phyloP scores from a whole-genome alignment of 352 stramenopile genomes.

The Phytophthora pseudosyringae region DNA sequence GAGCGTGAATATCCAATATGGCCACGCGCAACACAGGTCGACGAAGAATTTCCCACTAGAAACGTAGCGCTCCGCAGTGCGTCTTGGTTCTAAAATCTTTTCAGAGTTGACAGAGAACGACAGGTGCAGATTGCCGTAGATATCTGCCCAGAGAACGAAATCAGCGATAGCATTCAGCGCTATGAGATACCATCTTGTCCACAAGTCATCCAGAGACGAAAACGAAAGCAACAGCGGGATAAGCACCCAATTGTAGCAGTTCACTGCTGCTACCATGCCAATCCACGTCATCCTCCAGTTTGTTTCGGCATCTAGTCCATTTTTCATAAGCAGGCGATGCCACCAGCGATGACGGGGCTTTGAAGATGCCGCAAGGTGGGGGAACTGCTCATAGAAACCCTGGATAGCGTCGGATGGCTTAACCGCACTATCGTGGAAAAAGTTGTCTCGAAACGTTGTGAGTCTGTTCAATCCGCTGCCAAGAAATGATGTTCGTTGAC shows the following conservation, averaged over 20 bases:
- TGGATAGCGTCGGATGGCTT: constrained; percentile 51
- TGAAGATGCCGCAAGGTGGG: constrained; percentile 30
- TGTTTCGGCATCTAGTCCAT: constrained; percentile 50
- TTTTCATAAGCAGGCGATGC: constrained; percentile 35
- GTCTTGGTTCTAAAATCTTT: constrained; percentile 46
- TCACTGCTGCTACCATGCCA: constrained; percentile 40
- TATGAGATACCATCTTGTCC: constrained; percentile 35
- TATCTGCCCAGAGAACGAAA: constrained; percentile 48
- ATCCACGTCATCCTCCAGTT: constrained; percentile 56
- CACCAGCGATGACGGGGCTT: constrained; percentile 37
- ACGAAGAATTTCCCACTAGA: constrained; percentile 41
- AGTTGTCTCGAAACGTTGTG: constrained; percentile 37
- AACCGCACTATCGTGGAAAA: constrained; percentile 41
- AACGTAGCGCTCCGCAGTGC: constrained; percentile 47
- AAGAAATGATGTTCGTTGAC: constrained; percentile 27
- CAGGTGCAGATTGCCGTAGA: constrained; percentile 59
- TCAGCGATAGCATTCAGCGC: constrained; percentile 43
- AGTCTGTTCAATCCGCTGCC: constrained; percentile 29
- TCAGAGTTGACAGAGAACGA: constrained; percentile 58
- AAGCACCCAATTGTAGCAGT: constrained; percentile 64
- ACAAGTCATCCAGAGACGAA: constrained; percentile 34
- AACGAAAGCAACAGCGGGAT: constrained; percentile 62
- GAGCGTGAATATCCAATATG: constrained; percentile 47
- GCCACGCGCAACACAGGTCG: constrained; percentile 42
- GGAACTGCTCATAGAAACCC: constrained; percentile 61